phyloP scores from a whole-genome alignment of 1,139 yeast species.

The Scheffersomyces stambukii region DNA sequence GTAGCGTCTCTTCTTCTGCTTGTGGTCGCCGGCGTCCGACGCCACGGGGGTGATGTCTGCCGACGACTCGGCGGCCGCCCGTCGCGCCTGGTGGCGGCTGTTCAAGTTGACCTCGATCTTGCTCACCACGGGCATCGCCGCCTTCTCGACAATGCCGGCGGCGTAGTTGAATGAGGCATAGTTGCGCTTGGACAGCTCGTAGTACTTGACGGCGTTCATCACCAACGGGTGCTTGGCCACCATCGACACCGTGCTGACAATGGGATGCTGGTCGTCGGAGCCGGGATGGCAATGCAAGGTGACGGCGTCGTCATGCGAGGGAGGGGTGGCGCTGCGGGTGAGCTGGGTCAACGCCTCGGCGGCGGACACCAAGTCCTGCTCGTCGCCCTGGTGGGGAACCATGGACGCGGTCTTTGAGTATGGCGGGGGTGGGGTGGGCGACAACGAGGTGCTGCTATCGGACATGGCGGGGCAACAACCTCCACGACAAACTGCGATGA shows the following conservation, averaged over 20 bases:
- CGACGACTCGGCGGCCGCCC: slow-evolving; percentile 7
- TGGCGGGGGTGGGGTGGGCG: slow-evolving; percentile 9
- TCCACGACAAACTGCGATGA: too few species aligned
- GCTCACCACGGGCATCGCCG: slow-evolving; percentile 54
- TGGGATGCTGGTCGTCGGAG: slow-evolving; percentile 28
- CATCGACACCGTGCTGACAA: slow-evolving; percentile 41
- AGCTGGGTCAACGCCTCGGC: slow-evolving; percentile 42
- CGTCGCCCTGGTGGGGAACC: slow-evolving; percentile 7
- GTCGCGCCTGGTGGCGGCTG: slow-evolving; percentile 30
- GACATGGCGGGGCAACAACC: too few species aligned
- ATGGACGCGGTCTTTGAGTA: slow-evolving; percentile 2
- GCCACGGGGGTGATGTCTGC: slow-evolving; percentile 7
- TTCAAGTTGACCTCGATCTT: slow-evolving; percentile 46
- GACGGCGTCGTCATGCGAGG: slow-evolving; percentile 10
- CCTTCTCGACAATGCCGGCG: slow-evolving; percentile 62
- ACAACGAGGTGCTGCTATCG: too few species aligned
- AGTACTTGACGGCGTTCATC: slow-evolving; percentile 55
- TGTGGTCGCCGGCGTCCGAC: slow-evolving; percentile 7
- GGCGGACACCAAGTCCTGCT: slow-evolving; percentile 32
- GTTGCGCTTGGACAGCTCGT: slow-evolving; percentile 51
- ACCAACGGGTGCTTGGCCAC: slow-evolving; percentile 48
- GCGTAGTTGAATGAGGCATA: slow-evolving; percentile 62
- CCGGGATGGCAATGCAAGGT: slow-evolving; percentile 7
- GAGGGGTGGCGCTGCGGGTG: slow-evolving; percentile 16
- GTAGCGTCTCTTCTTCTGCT: slow-evolving; percentile 21